Conservation (phyloP, 106 monocot genomes). For the Chionographis japonica region DNA sequence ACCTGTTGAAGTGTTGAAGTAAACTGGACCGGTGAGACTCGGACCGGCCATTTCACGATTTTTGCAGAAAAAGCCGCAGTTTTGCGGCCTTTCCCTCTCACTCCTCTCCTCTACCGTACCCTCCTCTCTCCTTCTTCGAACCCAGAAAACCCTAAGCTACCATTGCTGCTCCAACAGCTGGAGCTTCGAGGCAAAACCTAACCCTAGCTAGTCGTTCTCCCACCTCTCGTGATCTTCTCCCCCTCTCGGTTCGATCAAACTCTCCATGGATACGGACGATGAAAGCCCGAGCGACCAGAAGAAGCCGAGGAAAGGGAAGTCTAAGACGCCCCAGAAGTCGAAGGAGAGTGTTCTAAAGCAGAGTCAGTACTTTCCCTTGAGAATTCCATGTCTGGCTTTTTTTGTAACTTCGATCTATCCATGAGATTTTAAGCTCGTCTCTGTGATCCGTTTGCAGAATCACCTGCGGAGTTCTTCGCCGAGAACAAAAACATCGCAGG, state of each 20-base stretch:
- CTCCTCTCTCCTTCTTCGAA: too few relatives aligned
- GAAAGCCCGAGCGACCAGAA: constrained; percentile 33
- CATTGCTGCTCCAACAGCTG: too few relatives aligned
- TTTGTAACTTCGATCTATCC: not conserved
- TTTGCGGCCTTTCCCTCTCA: too few relatives aligned
- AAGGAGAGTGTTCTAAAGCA: constrained; percentile 72
- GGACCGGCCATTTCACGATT: too few relatives aligned
- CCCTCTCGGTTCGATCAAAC: not conserved
- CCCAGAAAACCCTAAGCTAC: too few relatives aligned
- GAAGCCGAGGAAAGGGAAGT: constrained; percentile 35
- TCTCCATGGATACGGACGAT: constrained; percentile 31
- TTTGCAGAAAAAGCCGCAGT: too few relatives aligned
- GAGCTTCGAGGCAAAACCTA: not conserved
- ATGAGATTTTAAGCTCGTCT: not conserved
- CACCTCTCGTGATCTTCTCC: not conserved
- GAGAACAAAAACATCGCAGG: constrained; percentile 99
- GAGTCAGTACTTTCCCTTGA: constrained; percentile 27
- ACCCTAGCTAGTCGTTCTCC: not conserved
- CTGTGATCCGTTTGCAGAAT: constrained; percentile 44
- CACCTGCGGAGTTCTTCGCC: constrained; percentile 97
- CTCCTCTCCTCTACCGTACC: too few relatives aligned
- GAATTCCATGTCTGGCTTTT: not conserved
- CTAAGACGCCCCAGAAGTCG: constrained; percentile 23
- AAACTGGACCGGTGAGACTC: too few relatives aligned
- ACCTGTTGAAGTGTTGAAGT: too few relatives aligned